Evolutionary conservation across 805 yeast genomes (phyloP).

Genomic region (Candida oleophila): DNA sequence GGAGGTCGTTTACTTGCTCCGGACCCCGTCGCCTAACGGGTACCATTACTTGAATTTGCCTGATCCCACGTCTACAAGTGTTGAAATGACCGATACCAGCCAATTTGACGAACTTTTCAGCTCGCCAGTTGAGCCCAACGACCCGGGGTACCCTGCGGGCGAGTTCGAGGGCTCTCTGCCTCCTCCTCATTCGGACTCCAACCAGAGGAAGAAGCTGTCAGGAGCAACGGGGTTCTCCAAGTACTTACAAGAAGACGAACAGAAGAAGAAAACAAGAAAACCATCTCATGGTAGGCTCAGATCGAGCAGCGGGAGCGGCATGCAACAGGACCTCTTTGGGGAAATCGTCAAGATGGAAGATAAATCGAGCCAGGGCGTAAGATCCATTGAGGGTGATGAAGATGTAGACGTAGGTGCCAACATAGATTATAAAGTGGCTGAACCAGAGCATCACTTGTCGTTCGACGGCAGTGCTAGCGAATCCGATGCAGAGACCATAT

Average conservation of each 20-base stretch:
- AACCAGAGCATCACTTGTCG: not conserved
- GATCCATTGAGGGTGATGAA: not conserved
- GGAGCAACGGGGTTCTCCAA: not conserved
- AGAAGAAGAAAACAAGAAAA: not conserved
- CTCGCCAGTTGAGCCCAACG: slow-evolving; percentile 8
- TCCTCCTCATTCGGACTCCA: slow-evolving; percentile 10
- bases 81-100: slow-evolving; percentile 13
- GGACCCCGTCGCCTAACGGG: slow-evolving; percentile 23
- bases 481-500: slow-evolving; percentile 31
- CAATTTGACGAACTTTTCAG: slow-evolving; percentile 8
- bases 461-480: slow-evolving; percentile 9
- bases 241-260: not conserved
- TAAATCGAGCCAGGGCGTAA: slow-evolving; percentile 1
- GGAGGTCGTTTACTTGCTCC: slow-evolving; percentile 32
- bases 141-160: not conserved
- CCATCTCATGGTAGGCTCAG: not conserved
- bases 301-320: not conserved
- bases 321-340: slow-evolving; percentile 4
- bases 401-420: not conserved
- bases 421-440: not conserved
- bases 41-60: slow-evolving; percentile 21
- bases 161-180: slow-evolving; percentile 11
- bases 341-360: slow-evolving; percentile 2
- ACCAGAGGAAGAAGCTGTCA: slow-evolving; percentile 1
- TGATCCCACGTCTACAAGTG: slow-evolving; percentile 16